Conservation (phyloP, 306 rosid species). For the Carpinus fangiana region DNA sequence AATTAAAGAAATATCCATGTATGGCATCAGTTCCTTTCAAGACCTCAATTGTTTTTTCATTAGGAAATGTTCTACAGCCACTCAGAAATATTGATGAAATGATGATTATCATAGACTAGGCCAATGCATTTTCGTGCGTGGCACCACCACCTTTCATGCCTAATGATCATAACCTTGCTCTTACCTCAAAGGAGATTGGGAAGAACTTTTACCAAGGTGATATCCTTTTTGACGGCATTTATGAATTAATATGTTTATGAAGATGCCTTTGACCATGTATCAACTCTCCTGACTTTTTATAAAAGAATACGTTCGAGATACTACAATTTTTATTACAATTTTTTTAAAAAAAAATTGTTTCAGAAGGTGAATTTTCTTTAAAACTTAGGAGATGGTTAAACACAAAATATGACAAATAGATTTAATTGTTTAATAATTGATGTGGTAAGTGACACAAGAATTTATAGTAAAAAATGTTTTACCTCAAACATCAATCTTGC, state of each 20-base stretch:
- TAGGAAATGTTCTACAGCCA: background rate
- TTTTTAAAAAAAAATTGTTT: no score
- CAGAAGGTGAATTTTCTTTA: no score
- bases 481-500: no score
- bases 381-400: no score
- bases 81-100: background rate
- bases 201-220: background rate
- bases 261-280: background rate
- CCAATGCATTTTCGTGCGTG: background rate
- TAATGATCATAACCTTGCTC: background rate
- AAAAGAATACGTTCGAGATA: no score
- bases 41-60: background rate
- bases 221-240: background rate
- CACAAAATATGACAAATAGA: no score
- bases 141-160: background rate
- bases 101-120: slow-evolving; percentile 1
- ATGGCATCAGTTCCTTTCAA: background rate
- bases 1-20: background rate
- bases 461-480: no score
- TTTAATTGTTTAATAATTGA: no score
- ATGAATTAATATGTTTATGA: background rate
- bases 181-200: background rate
- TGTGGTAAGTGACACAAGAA: no score
- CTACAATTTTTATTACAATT: no score
- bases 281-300: no score